Base-by-base conservation (phyloP, 2,329 filamentous ascomycete genomes). In the Apiospora saccharicola region DNA sequence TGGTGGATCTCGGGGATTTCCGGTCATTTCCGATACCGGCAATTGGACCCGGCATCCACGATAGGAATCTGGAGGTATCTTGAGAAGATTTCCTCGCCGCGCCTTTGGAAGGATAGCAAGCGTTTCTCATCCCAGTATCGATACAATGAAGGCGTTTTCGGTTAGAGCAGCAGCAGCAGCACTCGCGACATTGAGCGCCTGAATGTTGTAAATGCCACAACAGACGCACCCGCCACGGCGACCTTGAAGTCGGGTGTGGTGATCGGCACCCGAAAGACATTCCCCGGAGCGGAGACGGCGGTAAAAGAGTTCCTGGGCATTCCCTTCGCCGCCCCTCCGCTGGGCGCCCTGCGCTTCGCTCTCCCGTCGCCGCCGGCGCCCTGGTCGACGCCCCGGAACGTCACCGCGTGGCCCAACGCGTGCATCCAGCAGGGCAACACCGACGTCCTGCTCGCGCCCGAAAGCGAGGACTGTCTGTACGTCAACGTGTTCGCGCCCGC, bases 311-410 rank as follows among this genome's bases (percentile, higher is more conserved):
- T 89, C 76, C 80, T 88, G 5, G 87, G 86, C 3, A 85, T 91
- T 2, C 89, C 89, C 0, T 91, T 87, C 77, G 89, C 89, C 2
- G 85, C 88, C 72, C 80, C 81, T 24, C 80, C 82, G 2, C 84
- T 88, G 49, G 88, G 88, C 0, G 80, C 85, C 34, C 86, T 86
- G 0, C 86, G 90, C 7, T 90, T 91, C 75, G 88, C 89, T 0
- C 82, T 87, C 73, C 78, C 86, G 0, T 78, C 90, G 19, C 85
- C 88, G 71, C 71, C 77, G 24, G 76, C 80, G 49, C 79, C 81
- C 12, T 89, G 84, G 82, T 73, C 79, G 14, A 84, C 78, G 12
- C 74, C 78, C 13, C 80, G 81, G 24, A 78, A 83, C 72, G 86
- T 87, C 4, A 88, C 82, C 12, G 78, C 82, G 44, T 89, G 87